Conservation (phyloP, 2,329 filamentous ascomycete genomes). For the Fusarium brevicatenulatum region DNA sequence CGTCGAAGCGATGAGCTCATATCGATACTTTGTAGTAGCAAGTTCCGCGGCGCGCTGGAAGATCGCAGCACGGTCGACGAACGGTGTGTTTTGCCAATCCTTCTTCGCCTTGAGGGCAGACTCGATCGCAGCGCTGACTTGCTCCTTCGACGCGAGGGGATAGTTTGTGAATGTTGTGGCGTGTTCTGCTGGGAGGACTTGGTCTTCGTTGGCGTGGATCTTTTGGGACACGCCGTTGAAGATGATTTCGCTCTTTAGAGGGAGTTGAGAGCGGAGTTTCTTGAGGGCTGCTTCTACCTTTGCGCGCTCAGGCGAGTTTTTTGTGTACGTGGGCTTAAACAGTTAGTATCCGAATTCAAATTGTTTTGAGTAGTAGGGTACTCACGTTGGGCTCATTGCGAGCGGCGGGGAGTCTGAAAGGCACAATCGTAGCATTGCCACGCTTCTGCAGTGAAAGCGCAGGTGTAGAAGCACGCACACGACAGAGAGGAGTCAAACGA, state of each 20-base stretch:
- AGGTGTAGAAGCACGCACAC: conserved; percentile 22
- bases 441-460: conserved; percentile 36
- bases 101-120: conserved; percentile 84
- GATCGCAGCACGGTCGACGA: conserved; percentile 88
- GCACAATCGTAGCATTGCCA: conserved; percentile 40
- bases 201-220: conserved; percentile 41
- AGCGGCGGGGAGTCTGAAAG: conserved; percentile 47
- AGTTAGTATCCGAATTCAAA: neutral
- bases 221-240: conserved; percentile 46
- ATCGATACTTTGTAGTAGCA: conserved; percentile 89
- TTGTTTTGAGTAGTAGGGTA: accelerated
- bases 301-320: conserved; percentile 45
- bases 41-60: conserved; percentile 97
- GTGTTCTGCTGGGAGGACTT: conserved; percentile 51
- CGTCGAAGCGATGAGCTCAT: conserved; percentile 94
- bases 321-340: conserved; percentile 47
- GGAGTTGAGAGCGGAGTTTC: conserved; percentile 46
- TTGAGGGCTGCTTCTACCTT: conserved; percentile 46
- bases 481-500: conserved; percentile 28
- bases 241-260: conserved; percentile 47
- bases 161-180: conserved; percentile 50
- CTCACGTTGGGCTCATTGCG: conserved; percentile 50
- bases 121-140: conserved; percentile 71
- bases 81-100: conserved; percentile 84
- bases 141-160: conserved; percentile 45